Evolutionary conservation across 306 rosid species (phyloP), one percentile per base, ranked within the genome.

Genomic region (Gastrolobium bilobum): DNA sequence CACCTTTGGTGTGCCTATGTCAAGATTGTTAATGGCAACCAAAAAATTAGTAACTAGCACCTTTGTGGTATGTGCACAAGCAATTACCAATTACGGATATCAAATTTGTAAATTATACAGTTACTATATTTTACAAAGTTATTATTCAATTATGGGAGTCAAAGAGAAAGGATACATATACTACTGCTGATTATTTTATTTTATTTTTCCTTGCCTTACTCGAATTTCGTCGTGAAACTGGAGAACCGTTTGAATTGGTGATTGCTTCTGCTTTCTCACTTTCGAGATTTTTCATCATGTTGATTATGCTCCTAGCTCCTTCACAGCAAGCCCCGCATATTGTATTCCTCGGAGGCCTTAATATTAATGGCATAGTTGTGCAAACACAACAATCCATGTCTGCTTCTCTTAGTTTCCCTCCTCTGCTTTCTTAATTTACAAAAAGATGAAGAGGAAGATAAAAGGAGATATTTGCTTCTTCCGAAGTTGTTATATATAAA

Each of bases 321-420:
- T 91, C 97, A 59, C 81, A 91, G 73, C 97, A 94, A 13, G 89
- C 50, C 47, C 81, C 90, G 26, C 97, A 94, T 58, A 94, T 89
- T 39, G 93, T 86, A 38, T 92, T 94, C 83, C 98, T 89, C 1
- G 97, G 98, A 40, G 97, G 92, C 92, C 98, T 90, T 50, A 92
- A 50, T 15, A 87, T 87, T 11, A 76, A 53, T 0, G 98, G 98
- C 89, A 90, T 79, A 40, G 97, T 72, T 51, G 91, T 86, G 57
- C 98, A 94, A 3, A 94, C 85, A 42, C 82, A 82, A 80, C 98
- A 94, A 65, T 94, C 97, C 98, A 94, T 91, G 4, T 47, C 51
- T 68, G 8, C 56, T 20, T 52, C 33, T 48, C 53, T 57, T 46
- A 13, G 11, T 40, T 75, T 34, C 29, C 71, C 46, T 59, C 31